Conservation (phyloP, 1,139 yeast species). For the Candida sp. region DNA sequence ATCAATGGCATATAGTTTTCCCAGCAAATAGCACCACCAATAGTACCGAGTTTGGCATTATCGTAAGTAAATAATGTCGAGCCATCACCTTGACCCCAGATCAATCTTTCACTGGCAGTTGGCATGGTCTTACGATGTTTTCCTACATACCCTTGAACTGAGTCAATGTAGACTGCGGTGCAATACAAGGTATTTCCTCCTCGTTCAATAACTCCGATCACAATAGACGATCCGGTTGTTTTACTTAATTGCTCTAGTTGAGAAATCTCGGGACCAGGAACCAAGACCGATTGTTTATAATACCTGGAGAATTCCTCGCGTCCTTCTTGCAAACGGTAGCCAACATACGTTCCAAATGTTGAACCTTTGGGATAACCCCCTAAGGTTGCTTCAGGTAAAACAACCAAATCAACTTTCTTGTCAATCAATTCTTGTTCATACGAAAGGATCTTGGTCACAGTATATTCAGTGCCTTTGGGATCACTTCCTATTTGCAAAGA, state of each 20-base stretch:
- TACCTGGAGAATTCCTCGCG: constrained; percentile 30
- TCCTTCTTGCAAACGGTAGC: constrained; percentile 33
- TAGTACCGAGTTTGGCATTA: constrained; percentile 19
- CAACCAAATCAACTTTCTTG: constrained; percentile 25
- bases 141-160: constrained; percentile 26
- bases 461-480: constrained; percentile 25
- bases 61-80: constrained; percentile 30
- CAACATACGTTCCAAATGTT: constrained; percentile 33
- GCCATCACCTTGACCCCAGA: constrained; percentile 43
- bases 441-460: constrained; percentile 27
- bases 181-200: constrained; percentile 33
- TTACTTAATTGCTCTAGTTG: constrained; percentile 19
- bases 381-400: constrained; percentile 36
- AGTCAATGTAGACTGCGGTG: constrained; percentile 29
- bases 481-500: constrained; percentile 34
- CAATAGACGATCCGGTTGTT: constrained; percentile 20
- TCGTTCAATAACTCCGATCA: constrained; percentile 30
- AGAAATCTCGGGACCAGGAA: constrained; percentile 25
- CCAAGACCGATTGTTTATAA: constrained; percentile 19
- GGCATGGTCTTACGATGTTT: constrained; percentile 38
- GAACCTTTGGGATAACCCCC: constrained; percentile 42
- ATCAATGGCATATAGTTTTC: constrained; percentile 33
- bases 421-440: constrained; percentile 25
- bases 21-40: constrained; percentile 43
- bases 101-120: constrained; percentile 33